Conservation (phyloP, 768 basidiomycete genomes). For the Agaricus sinodeliciosus region DNA sequence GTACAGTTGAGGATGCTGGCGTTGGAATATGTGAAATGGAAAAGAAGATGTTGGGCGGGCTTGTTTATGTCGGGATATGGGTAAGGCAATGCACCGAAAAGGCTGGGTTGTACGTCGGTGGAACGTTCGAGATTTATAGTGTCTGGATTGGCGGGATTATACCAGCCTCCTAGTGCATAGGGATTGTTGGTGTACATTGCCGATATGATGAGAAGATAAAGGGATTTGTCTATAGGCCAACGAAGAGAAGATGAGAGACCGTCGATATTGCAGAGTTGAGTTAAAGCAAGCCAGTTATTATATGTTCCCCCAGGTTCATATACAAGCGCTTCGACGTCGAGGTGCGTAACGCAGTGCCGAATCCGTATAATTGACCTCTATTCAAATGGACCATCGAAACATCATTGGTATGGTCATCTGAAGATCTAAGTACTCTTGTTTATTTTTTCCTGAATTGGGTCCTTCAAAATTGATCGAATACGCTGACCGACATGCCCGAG, state of each 20-base stretch:
- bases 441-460: no score
- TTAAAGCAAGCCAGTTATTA: no score
- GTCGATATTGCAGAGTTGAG: no score
- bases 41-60: slow-evolving; percentile 23
- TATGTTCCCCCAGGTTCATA: no score
- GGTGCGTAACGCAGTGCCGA: neutral
- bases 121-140: slow-evolving; percentile 12
- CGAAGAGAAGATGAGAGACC: no score
- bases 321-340: no score
- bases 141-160: slow-evolving; percentile 12
- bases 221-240: no score
- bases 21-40: slow-evolving; percentile 34
- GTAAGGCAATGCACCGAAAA: slow-evolving; percentile 15
- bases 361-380: neutral
- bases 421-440: no score
- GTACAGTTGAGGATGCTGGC: slow-evolving; percentile 36
- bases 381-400: no score
- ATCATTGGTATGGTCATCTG: no score
- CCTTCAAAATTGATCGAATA: no score
- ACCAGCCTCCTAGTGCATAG: slow-evolving; percentile 13
- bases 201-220: neutral
- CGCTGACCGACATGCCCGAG: no score
- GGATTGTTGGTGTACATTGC: slow-evolving; percentile 13
- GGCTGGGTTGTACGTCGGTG: slow-evolving; percentile 7
- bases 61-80: neutral